phyloP scores from a whole-genome alignment of 805 yeast species.

The Saccharomyces cerevisiae region DNA sequence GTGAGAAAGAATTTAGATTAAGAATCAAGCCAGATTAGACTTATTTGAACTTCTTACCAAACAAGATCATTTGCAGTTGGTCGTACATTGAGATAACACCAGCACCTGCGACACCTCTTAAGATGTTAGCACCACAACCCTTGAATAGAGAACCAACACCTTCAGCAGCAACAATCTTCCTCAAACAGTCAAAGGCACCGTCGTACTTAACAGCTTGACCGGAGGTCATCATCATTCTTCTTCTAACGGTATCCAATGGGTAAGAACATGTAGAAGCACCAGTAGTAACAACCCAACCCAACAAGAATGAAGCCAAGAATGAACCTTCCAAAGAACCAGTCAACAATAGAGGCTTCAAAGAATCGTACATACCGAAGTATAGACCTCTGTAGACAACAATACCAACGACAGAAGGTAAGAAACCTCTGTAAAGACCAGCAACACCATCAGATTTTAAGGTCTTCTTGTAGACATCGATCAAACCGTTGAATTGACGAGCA shows the following conservation, averaged over 20 bases:
- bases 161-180: slow-evolving; percentile 88
- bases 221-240: slow-evolving; percentile 99
- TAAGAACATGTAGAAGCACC: slow-evolving; percentile 98
- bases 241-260: slow-evolving; percentile 98
- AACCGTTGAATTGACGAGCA: slow-evolving; percentile 95
- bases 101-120: slow-evolving; percentile 99
- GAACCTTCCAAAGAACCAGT: slow-evolving; percentile 92
- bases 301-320: slow-evolving; percentile 89
- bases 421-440: slow-evolving; percentile 98
- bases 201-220: slow-evolving; percentile 96
- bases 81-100: slow-evolving; percentile 98
- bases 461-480: slow-evolving; percentile 92
- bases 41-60: slow-evolving; percentile 90
- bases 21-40: neutral
- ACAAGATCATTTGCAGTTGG: slow-evolving; percentile 87
- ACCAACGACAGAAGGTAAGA: slow-evolving; percentile 97
- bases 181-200: slow-evolving; percentile 92
- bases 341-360: slow-evolving; percentile 88
- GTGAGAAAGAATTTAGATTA: neutral
- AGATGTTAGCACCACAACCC: slow-evolving; percentile 99
- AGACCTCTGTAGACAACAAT: slow-evolving; percentile 98
- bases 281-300: slow-evolving; percentile 97
- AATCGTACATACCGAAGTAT: slow-evolving; percentile 96
- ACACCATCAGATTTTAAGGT: slow-evolving; percentile 92
- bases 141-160: slow-evolving; percentile 90